Base-by-base conservation (phyloP, 768 basidiomycete species). In the Xanthoconium stramineum region DNA sequence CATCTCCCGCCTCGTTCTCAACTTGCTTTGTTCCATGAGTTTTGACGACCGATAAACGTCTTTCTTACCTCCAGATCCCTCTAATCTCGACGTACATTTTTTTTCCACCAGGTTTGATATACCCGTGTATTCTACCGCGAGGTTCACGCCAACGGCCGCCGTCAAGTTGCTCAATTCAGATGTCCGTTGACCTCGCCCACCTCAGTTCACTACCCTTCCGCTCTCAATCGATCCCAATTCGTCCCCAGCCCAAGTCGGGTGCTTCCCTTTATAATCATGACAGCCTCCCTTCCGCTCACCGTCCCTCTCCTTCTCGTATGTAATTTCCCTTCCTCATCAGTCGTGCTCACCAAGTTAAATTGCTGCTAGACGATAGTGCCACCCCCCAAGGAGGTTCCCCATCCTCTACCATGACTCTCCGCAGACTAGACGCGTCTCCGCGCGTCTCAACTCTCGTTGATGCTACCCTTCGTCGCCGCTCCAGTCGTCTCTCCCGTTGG, bases 401-500 rank as follows among this genome's bases (percentile, higher is more conserved):
- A 20, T 72, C 65, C 50, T 71, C 72, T 9, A 59, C 59, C 62
- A 72, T 71, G 62, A 69, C 63, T 44, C 5, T 59, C 19, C 67
- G 65, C 61, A 72, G 38, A 46, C 47, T 50, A 47, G 59, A 64
- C 70, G 54, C 70, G 64, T 68, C 60, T 28, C 33, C 62, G 33
- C 61, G 57, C 62, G 50, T 47, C 43, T 39, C 58, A 30, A 14
- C 40, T 13, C 32, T 35, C 47, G 6, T 36, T 29, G 62, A 70
- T 19, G 47, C 58, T 35, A 52, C 57, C 10, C 59, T 75, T 57
- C 69, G 67, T 17, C 74, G 72, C 19, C 72, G 73, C 37, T 71
- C 76, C 15, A 76, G 74, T 58, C 77, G 68, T 50, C 61, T 78
- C 39, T 74, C 77, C 37, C 73, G 66, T n/a, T 80, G 79, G 78